Percentiles rank a stretch among this genome's conserved stretches.
phyloP scores from a whole-genome alignment of 2,329 filamentous ascomycete genomes.

The Cyphellophora europaea region DNA sequence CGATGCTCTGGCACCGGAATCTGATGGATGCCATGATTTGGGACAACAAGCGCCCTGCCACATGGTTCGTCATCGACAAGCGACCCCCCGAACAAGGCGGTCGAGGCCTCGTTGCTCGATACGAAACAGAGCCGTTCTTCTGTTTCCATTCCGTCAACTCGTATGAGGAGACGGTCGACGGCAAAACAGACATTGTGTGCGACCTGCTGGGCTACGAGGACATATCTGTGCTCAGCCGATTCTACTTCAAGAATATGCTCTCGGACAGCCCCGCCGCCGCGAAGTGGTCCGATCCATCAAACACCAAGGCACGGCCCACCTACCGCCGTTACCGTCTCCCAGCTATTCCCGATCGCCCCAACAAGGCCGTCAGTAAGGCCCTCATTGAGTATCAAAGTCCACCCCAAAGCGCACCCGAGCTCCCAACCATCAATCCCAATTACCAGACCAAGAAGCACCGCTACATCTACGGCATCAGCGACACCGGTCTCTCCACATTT shows the following conservation, averaged over 20 bases:
- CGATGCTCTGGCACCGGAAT: conserved; percentile 56
- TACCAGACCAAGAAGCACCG: conserved; percentile 36
- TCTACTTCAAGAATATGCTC: conserved; percentile 64
- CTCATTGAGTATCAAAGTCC: conserved; percentile 10
- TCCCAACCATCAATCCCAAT: conserved; percentile 41
- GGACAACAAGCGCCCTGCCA: conserved; percentile 45
- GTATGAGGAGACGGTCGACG: conserved; percentile 50
- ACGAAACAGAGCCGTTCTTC: conserved; percentile 60
- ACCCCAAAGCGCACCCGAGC: conserved; percentile 26
- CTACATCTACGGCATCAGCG: conserved; percentile 39
- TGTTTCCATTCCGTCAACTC: conserved; percentile 74
- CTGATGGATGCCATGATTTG: conserved; percentile 61
- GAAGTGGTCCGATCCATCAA: conserved; percentile 34
- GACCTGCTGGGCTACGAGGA: conserved; percentile 59
- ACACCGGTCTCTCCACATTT: conserved; percentile 39
- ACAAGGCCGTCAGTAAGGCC: conserved; percentile 10
- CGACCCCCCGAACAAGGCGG: conserved; percentile 29
- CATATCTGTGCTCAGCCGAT: conserved; percentile 52
- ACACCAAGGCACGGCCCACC: conserved; percentile 11
- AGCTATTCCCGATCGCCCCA: conserved; percentile 20
- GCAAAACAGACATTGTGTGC: conserved; percentile 48
- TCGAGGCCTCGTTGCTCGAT: conserved; percentile 59
- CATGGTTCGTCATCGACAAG: conserved; percentile 70
- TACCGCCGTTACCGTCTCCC: conserved; percentile 30
- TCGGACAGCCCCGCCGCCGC: conserved; percentile 42